Evolutionary conservation across 345 rosid genomes (phyloP).

Genomic region (Geranium brycei): DNA sequence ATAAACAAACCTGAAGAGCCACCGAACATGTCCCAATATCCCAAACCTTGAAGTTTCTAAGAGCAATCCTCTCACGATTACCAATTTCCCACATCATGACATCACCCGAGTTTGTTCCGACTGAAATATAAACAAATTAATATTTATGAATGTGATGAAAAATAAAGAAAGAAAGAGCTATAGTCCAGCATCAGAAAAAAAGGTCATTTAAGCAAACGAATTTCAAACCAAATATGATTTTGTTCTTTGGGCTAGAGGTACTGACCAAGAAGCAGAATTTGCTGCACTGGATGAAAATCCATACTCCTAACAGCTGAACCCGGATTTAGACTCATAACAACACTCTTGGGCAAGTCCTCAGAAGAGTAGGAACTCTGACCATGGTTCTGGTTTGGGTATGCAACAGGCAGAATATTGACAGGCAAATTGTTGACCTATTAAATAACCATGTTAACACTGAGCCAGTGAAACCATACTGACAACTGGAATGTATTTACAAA

Average conservation of each 20-base stretch:
- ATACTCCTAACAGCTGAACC: slow-evolving; percentile 72
- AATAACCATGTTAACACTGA: slow-evolving; percentile 1
- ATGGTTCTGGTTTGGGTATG: slow-evolving; percentile 52
- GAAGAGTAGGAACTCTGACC: slow-evolving; percentile 65
- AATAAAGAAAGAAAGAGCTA: slow-evolving; percentile 4
- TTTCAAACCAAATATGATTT: neutral
- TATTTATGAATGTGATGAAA: slow-evolving; percentile 4
- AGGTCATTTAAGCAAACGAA: neutral
- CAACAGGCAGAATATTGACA: slow-evolving; percentile 50
- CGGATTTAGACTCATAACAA: slow-evolving; percentile 46
- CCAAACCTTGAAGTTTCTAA: slow-evolving; percentile 57
- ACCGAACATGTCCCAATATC: slow-evolving; percentile 40
- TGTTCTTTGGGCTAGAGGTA: slow-evolving; percentile 4
- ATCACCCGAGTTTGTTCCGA: slow-evolving; percentile 73
- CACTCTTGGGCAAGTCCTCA: slow-evolving; percentile 71
- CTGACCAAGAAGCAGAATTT: slow-evolving; percentile 76
- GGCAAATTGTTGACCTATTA: slow-evolving; percentile 58
- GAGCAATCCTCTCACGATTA: slow-evolving; percentile 47
- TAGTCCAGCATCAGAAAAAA: slow-evolving; percentile 8
- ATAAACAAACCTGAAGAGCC: slow-evolving; percentile 46
- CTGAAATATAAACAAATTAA: slow-evolving; percentile 24
- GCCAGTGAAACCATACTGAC: no score
- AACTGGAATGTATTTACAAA: neutral
- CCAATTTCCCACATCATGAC: slow-evolving; percentile 67
- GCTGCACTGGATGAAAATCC: slow-evolving; percentile 83